Conservation (phyloP, 1,284 basidiomycete genomes). For the Puccinia coronata region DNA sequence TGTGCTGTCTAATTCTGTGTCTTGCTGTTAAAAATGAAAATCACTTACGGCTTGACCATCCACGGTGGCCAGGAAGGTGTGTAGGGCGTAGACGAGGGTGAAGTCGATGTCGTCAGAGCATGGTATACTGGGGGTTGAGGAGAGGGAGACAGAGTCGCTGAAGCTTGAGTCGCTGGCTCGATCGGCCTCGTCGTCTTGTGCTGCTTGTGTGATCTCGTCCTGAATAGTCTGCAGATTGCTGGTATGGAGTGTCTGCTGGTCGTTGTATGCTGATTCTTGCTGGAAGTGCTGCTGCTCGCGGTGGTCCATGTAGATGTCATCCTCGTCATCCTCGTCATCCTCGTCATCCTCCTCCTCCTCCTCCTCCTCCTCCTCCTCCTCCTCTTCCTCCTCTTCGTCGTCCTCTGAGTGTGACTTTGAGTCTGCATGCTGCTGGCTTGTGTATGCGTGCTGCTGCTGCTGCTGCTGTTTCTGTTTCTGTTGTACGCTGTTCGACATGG, state of each 20-base stretch:
- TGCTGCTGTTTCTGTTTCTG: slow-evolving; percentile 27
- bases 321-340: slow-evolving; percentile 26
- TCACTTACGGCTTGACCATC: slow-evolving; percentile 78
- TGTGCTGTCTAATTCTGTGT: no score
- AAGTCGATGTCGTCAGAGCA: slow-evolving; percentile 83
- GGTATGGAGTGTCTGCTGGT: slow-evolving; percentile 9
- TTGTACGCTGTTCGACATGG: slow-evolving; percentile 10
- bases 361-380: slow-evolving; percentile 37
- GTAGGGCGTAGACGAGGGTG: slow-evolving; percentile 81
- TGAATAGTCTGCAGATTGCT: neutral
- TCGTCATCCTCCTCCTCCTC: no score
- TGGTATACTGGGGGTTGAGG: slow-evolving; percentile 76
- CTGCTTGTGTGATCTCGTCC: slow-evolving; percentile 24
- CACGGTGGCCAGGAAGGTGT: slow-evolving; percentile 91
- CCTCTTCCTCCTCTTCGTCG: slow-evolving; percentile 20
- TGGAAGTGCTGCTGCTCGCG: slow-evolving; percentile 16
- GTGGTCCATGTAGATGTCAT: slow-evolving; percentile 36
- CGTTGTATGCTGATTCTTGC: neutral
- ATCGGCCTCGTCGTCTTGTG: slow-evolving; percentile 44
- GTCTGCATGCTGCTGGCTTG: neutral
- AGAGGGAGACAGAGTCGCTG: slow-evolving; percentile 47
- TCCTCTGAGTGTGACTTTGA: slow-evolving; percentile 9
- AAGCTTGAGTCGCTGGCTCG: slow-evolving; percentile 50
- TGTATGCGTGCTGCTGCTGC: neutral
- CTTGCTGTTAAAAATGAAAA: neutral